These are phyloP conservation scores for Benincasa hispida DNA, from an alignment of 306 rosid genomes.

Conservation along the genomic window DNA sequence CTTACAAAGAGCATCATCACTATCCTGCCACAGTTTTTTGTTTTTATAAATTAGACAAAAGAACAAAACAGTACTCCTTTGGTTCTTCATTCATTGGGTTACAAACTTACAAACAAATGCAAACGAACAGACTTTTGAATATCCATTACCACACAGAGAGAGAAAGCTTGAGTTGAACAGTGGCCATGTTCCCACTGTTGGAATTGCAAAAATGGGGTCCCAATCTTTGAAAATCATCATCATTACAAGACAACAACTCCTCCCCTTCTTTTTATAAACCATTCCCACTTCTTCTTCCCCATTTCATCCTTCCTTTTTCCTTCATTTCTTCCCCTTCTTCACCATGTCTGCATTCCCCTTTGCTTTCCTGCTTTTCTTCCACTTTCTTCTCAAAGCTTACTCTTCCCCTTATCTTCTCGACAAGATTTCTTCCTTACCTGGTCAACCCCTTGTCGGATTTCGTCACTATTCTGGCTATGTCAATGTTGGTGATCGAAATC, in stretches of 20 bases:
- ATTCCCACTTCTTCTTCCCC: slow-evolving; percentile 12
- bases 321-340: neutral
- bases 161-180: neutral
- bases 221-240: slow-evolving; percentile 13
- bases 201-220: slow-evolving; percentile 1
- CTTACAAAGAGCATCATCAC: neutral
- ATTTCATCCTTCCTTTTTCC: neutral
- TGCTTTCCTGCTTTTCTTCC: slow-evolving; percentile 13
- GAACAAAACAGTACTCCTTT: neutral
- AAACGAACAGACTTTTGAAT: neutral
- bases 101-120: neutral
- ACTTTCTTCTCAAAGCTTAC: slow-evolving; percentile 11
- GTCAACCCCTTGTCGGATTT: slow-evolving; percentile 66
- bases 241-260: slow-evolving; percentile 18
- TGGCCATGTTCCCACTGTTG: slow-evolving; percentile 4
- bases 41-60: neutral
- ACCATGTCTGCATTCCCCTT: slow-evolving; percentile 22
- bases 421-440: slow-evolving; percentile 45
- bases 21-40: no score
- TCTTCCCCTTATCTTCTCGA: slow-evolving; percentile 23
- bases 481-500: slow-evolving; percentile 40
- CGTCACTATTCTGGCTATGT: slow-evolving; percentile 72
- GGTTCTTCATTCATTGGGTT: neutral
- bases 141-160: neutral
- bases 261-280: slow-evolving; percentile 13